Conservation (phyloP, 805 yeast species). For the Monosporozyma aerobia region DNA sequence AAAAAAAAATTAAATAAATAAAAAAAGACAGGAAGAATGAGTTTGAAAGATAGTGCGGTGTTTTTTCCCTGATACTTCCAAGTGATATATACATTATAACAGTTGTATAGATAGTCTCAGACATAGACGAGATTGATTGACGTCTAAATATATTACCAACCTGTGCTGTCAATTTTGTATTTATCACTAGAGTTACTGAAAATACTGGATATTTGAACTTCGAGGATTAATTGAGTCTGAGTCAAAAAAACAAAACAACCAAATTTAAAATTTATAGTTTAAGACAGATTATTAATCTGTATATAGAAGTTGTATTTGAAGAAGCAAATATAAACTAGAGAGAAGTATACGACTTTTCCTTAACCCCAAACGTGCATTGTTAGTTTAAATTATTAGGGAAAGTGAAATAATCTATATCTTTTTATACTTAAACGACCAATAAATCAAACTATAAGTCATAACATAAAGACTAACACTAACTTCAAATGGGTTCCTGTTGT, state of each 20-base stretch:
- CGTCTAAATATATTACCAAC: neutral
- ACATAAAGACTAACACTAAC: neutral
- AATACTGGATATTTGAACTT: neutral
- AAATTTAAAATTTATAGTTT: neutral
- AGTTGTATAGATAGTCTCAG: neutral
- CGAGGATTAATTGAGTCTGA: neutral
- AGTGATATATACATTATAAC: neutral
- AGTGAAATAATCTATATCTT: neutral
- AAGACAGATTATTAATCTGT: neutral
- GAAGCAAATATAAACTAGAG: neutral
- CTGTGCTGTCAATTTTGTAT: neutral
- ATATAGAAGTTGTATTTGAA: neutral
- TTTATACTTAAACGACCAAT: neutral
- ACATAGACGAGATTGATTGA: neutral
- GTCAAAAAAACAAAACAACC: neutral
- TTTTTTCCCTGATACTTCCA: constrained; percentile 1
- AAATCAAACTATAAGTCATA: neutral
- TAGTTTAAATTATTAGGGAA: neutral
- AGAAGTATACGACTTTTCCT: neutral
- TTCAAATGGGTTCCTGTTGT: constrained; percentile 43
- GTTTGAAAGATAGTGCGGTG: neutral
- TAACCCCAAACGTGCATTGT: neutral
- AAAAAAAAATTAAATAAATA: neutral
- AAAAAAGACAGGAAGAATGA: neutral
- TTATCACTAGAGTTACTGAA: neutral